A percentile compares a stretch with the other conserved stretches of the same genome.
These are phyloP conservation scores for Ambrosiella xylebori DNA, from an alignment of 2,329 filamentous ascomycete species.

Conservation along the genomic window DNA sequence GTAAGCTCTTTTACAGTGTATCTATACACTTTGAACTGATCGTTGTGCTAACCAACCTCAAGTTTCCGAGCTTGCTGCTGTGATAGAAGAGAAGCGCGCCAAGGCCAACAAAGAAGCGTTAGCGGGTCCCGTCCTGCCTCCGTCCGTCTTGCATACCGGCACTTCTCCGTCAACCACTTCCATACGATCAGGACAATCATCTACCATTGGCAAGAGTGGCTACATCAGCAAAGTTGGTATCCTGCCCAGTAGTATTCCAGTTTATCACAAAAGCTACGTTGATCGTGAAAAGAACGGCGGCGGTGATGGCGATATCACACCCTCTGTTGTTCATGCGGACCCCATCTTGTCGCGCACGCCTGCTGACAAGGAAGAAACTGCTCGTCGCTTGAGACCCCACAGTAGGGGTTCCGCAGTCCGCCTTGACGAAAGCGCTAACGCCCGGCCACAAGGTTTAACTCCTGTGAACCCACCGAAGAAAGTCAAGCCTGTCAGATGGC, in stretches of 20 bases:
- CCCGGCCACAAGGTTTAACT: conserved; percentile 44
- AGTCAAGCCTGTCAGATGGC: conserved; percentile 75
- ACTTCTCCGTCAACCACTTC: conserved; percentile 36
- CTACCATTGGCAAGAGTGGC: conserved; percentile 33
- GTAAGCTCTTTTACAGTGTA: not conserved
- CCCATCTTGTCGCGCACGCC: conserved; percentile 36
- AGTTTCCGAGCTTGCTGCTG: conserved; percentile 19
- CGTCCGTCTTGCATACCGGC: not conserved
- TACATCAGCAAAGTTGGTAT: conserved; percentile 79
- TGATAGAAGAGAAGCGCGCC: not conserved
- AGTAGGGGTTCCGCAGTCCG: conserved; percentile 52
- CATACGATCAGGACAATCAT: conserved; percentile 29
- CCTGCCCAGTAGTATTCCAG: conserved; percentile 74
- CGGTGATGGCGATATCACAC: conserved; percentile 20
- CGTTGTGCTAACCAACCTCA: conserved; percentile 1
- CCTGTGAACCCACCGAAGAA: conserved; percentile 50
- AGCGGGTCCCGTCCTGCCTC: not conserved
- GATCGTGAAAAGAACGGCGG: conserved; percentile 45
- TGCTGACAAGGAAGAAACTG: conserved; percentile 67
- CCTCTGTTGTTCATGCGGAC: conserved; percentile 29
- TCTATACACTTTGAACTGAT: not conserved
- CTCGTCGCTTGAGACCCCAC: conserved; percentile 70
- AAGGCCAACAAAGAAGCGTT: not conserved
- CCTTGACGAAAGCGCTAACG: conserved; percentile 41
- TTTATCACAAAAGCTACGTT: conserved; percentile 83